A percentile compares a stretch with the other conserved stretches of the same genome.
Evolutionary conservation across 2,329 filamentous ascomycete genomes (phyloP).

Genomic region (Byssothecium circinans): DNA sequence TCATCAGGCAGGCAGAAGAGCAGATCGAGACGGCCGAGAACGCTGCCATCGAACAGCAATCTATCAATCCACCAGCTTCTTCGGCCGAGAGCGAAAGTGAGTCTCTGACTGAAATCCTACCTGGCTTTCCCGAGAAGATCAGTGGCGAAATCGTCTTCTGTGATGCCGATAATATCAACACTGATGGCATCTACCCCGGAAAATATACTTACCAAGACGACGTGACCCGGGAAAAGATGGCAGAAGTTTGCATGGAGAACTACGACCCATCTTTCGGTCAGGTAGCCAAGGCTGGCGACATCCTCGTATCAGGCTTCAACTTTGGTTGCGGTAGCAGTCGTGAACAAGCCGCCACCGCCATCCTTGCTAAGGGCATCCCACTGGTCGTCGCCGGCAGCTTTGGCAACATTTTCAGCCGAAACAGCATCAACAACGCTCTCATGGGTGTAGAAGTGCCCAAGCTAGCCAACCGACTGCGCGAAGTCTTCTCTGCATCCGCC

Average conservation of each 20-base stretch:
- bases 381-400: conserved; percentile 81
- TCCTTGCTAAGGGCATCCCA: conserved; percentile 77
- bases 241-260: conserved; percentile 89
- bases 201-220: conserved; percentile 93
- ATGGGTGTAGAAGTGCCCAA: conserved; percentile 71
- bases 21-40: conserved; percentile 55
- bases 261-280: conserved; percentile 74
- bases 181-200: conserved; percentile 88
- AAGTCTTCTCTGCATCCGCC: conserved; percentile 53
- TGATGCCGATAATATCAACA: conserved; percentile 86
- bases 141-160: conserved; percentile 86
- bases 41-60: conserved; percentile 36
- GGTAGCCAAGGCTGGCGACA: conserved; percentile 69
- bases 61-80: conserved; percentile 33
- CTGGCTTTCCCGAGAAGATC: conserved; percentile 83
- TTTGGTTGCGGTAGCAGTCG: conserved; percentile 82
- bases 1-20: conserved; percentile 69
- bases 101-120: conserved; percentile 68
- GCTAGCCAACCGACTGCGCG: conserved; percentile 66
- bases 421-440: conserved; percentile 78
- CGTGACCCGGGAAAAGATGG: conserved; percentile 76
- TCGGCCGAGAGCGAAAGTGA: conserved; percentile 37
- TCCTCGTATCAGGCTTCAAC: conserved; percentile 84
- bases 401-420: conserved; percentile 78
- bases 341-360: conserved; percentile 86